Base-by-base conservation (phyloP, 2,329 filamentous ascomycete species). In the Didymella arachidicola region DNA sequence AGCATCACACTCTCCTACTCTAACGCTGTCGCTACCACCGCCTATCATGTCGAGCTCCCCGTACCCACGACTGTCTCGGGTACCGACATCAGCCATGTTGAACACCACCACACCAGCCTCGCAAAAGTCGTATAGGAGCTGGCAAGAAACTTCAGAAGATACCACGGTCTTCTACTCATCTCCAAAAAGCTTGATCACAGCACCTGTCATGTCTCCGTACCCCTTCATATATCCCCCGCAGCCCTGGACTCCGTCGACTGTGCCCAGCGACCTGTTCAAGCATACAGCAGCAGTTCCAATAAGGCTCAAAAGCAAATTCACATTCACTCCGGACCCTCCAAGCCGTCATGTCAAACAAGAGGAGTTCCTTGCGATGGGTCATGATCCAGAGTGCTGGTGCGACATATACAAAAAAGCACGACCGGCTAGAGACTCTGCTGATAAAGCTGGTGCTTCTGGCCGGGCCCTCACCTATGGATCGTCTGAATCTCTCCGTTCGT, bases 331-430 rank as follows among this genome's bases (percentile, higher is more conserved):
- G 0, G 50, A 38, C 18, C 22, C 57, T 39, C 36, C 39, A 18
- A 10, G 46, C 7, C 58, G 60, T 19, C 41, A 38, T 11, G 58
- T 61, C 19, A 43, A 14, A 27, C 26, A 63, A 6, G 42, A 58
- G 0, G 48, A 59, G 1, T 72, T 71, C 48, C 55, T 71, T 19
- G 48, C 49, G 19, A 63, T 67, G 56, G 68, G 70, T 2, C 68
- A 72, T 46, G 61, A 65, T 4, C 55, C 61, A 25, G 58, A 61
- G 12, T 72, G 70, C 44, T 72, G 70, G 70, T 72, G 70, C 41
- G 44, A 43, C 19, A 46, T 65, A 30, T 43, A 39, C 27, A 47
- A 14, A 16, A n/a, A 39, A 2, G 22, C 39, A 42, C 39, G 19
- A 25, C 39, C 26, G 22, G 41, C 41, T 27, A 26, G 22, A n/a